Conservation (phyloP, 2,329 filamentous ascomycete genomes). For the Curvularia sp. region DNA sequence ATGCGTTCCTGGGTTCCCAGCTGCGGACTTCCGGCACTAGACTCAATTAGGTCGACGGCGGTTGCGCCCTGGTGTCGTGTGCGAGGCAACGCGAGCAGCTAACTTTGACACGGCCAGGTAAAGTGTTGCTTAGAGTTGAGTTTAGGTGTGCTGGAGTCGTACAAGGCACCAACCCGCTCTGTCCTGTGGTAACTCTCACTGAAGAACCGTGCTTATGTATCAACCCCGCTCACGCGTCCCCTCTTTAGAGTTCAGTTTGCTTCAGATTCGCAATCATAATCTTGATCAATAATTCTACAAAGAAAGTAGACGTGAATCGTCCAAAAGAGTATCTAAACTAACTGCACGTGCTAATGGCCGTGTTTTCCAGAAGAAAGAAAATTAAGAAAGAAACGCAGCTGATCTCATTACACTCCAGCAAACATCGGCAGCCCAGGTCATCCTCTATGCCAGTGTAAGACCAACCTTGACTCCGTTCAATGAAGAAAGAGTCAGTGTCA, state of each 20-base stretch:
- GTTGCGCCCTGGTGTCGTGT: conserved; percentile 1
- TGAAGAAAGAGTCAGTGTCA: conserved; percentile 41
- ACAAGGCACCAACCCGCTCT: background rate
- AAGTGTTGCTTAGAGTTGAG: no score
- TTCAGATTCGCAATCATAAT: background rate
- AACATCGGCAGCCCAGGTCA: background rate
- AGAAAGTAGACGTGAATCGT: background rate
- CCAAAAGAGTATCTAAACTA: background rate
- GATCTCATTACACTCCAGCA: background rate
- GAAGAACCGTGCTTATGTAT: background rate
- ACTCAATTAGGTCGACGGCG: conserved; percentile 10
- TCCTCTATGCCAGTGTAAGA: conserved; percentile 33
- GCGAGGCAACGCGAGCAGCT: background rate
- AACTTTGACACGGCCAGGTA: background rate
- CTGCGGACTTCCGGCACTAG: conserved; percentile 29
- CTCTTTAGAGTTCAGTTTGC: background rate
- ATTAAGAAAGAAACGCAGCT: background rate
- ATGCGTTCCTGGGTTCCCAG: conserved; percentile 15
- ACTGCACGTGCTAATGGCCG: background rate
- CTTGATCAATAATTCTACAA: background rate
- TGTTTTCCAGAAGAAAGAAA: background rate
- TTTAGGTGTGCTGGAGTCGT: background rate
- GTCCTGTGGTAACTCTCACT: background rate
- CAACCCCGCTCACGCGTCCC: background rate
- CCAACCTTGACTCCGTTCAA: conserved; percentile 42